Evolutionary conservation across 176 grass and related monocot species (phyloP).

Genomic region (Sorghum bicolor): Sorghum_bicolor_NCBIv3 NC_012876.2:2696501-2697000

Average conservation of each 20-base stretch:
- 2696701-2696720: slow-evolving; percentile 61
- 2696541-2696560: background rate
- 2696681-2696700: slow-evolving; percentile 59
- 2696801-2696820: background rate
- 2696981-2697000: slow-evolving; percentile 72
- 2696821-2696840: background rate
- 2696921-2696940: background rate
- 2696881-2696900: background rate
- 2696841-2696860: background rate
- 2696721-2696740: slow-evolving; percentile 42
- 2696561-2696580: background rate
- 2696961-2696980: slow-evolving; percentile 85
- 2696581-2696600: background rate
- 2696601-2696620: background rate
- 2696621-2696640: slow-evolving; percentile 33
- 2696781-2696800: slow-evolving; percentile 80
- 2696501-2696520: background rate
- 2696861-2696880: background rate
- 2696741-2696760: slow-evolving; percentile 32
- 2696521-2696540: background rate
- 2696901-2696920: background rate
- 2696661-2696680: slow-evolving; percentile 81
- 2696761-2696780: slow-evolving; percentile 40
- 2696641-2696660: slow-evolving; percentile 1
- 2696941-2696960: slow-evolving; percentile 40